phyloP scores from a whole-genome alignment of 306 rosid genomes.

The Trifolium repens region DNA sequence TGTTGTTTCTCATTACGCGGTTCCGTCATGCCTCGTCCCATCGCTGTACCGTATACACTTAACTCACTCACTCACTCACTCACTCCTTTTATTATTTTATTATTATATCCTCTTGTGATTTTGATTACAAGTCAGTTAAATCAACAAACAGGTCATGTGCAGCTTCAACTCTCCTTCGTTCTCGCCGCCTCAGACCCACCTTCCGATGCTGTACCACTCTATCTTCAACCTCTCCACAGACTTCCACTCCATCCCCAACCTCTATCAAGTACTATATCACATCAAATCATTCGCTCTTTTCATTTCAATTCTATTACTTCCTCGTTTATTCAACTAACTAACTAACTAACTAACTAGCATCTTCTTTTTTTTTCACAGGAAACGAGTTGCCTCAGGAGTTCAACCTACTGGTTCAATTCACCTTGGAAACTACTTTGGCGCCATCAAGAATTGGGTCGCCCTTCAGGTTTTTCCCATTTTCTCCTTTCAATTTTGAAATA shows the following conservation, averaged over 20 bases:
- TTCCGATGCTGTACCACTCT: slow-evolving; percentile 57
- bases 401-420: slow-evolving; percentile 97
- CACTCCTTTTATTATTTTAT: neutral
- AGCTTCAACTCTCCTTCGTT: slow-evolving; percentile 44
- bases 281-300: neutral
- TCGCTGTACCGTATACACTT: slow-evolving; percentile 38
- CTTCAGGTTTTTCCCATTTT: slow-evolving; percentile 66
- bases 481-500: neutral
- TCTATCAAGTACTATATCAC: slow-evolving; percentile 54
- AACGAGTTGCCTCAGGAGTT: slow-evolving; percentile 92
- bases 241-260: slow-evolving; percentile 45
- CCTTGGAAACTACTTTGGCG: slow-evolving; percentile 95
- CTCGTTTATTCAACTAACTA: slow-evolving; percentile 14
- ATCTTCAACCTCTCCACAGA: slow-evolving; percentile 50
- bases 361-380: slow-evolving; percentile 49
- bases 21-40: slow-evolving; percentile 34
- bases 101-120: slow-evolving; percentile 1
- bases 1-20: slow-evolving; percentile 36
- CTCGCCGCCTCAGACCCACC: slow-evolving; percentile 40
- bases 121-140: neutral
- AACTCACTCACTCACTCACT: slow-evolving; percentile 6
- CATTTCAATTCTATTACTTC: neutral
- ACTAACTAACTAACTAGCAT: neutral
- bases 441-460: slow-evolving; percentile 88
- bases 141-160: slow-evolving; percentile 52